A percentile compares a stretch with the other conserved stretches of the same genome.
Evolutionary conservation across 2,329 filamentous ascomycete species (phyloP).

Genomic region (Fusarium xylarioides): DNA sequence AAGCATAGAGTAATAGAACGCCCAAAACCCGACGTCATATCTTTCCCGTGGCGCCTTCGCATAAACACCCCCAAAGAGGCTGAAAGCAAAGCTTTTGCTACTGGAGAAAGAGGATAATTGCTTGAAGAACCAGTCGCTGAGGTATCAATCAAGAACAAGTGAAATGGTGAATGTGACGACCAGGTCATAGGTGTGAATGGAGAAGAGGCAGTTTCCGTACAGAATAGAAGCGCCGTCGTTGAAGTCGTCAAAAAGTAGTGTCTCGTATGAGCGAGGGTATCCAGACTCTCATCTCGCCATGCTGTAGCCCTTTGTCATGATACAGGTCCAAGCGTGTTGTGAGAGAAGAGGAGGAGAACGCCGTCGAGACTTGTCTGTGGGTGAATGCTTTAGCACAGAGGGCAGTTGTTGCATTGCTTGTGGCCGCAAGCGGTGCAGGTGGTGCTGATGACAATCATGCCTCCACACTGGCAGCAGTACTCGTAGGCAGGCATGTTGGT

Average conservation of each 20-base stretch:
- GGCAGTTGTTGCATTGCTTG: slow-evolving; percentile 59
- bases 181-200: background rate
- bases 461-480: slow-evolving; percentile 65
- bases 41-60: slow-evolving; percentile 20
- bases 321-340: background rate
- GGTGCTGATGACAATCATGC: slow-evolving; percentile 66
- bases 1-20: slow-evolving; percentile 13
- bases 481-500: slow-evolving; percentile 56
- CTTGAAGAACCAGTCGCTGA: background rate
- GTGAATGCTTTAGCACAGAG: slow-evolving; percentile 44
- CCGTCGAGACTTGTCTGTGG: slow-evolving; percentile 8
- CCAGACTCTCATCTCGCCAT: slow-evolving; percentile 6
- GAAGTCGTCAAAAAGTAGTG: slow-evolving; percentile 22
- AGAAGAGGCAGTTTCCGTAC: background rate
- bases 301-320: background rate
- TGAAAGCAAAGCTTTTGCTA: background rate
- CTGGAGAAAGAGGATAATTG: background rate
- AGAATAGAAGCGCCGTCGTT: slow-evolving; percentile 16
- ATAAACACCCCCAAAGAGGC: background rate
- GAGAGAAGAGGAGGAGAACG: background rate
- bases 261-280: slow-evolving; percentile 10
- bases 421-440: slow-evolving; percentile 61
- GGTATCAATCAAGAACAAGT: slow-evolving; percentile 29
- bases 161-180: slow-evolving; percentile 9
- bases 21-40: slow-evolving; percentile 15